These are phyloP conservation scores for Trametes cinnabarina DNA, from an alignment of 768 basidiomycete genomes.

Conservation along the genomic window DNA sequence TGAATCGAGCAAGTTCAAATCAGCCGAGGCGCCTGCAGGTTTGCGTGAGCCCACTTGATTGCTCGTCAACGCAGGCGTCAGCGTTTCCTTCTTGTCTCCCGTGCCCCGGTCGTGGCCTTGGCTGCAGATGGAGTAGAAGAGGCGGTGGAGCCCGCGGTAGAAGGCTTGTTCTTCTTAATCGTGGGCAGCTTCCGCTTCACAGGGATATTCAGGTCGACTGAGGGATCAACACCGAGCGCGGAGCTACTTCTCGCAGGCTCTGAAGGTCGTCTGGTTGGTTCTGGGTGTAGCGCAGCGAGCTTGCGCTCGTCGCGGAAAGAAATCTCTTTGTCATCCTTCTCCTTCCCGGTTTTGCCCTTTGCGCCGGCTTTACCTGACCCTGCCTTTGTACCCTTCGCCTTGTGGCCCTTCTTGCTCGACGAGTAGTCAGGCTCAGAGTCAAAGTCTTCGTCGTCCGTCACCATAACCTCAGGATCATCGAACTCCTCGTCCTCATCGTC, in stretches of 20 bases:
- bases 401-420: slow-evolving; percentile 26
- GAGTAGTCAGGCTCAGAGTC: slow-evolving; percentile 13
- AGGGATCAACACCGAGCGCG: slow-evolving; percentile 27
- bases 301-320: slow-evolving; percentile 44
- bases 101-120: slow-evolving; percentile 24
- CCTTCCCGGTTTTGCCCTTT: slow-evolving; percentile 28
- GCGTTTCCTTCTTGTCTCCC: slow-evolving; percentile 20
- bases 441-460: slow-evolving; percentile 28
- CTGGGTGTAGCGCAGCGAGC: slow-evolving; percentile 15
- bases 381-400: slow-evolving; percentile 29
- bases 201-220: slow-evolving; percentile 28
- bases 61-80: slow-evolving; percentile 24
- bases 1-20: slow-evolving; percentile 62
- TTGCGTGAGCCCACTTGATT: slow-evolving; percentile 31
- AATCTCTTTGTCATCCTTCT: slow-evolving; percentile 35
- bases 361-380: slow-evolving; percentile 24
- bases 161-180: slow-evolving; percentile 66
- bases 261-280: slow-evolving; percentile 7
- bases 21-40: slow-evolving; percentile 45
- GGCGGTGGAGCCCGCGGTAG: slow-evolving; percentile 21
- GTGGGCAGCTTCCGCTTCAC: slow-evolving; percentile 66
- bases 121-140: slow-evolving; percentile 27
- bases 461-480: slow-evolving; percentile 23
- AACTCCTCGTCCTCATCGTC: slow-evolving; percentile 28
- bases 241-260: slow-evolving; percentile 1